Base-by-base conservation (phyloP, 352 stramenopile species). In the Phytophthora crassamura region DNA sequence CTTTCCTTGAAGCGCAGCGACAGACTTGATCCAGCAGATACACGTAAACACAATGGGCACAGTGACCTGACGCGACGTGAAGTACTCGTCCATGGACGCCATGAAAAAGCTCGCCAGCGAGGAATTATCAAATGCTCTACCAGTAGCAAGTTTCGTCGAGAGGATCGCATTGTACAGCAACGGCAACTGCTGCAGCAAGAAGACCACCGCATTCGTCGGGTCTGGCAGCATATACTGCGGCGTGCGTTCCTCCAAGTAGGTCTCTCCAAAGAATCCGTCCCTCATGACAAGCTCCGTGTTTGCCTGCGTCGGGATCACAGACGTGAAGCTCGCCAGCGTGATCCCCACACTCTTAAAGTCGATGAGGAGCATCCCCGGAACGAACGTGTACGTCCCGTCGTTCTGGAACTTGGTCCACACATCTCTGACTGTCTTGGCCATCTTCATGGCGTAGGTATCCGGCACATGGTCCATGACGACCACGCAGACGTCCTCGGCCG, bases 1-100 rank as follows among this genome's bases (percentile, higher is more conserved):
- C 22, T 72, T 34, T n/a, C 72, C 64, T 34, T 80, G 60, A 1
- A 80, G 53, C n/a, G 59, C 68, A 14, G 64, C 57, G 7, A 74
- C 64, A 1, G 68, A 69, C 16, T 74, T 74, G 11, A 77, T 20
- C 69, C 69, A 80, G 43, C 72, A 75, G 11, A 71, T 65, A 20
- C 58, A 69, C 3, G 59, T 55, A 34, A 80, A 80, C 35, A 68
- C 60, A 9, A 75, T 51, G 0, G 59, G 64, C 2, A 80, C 15
- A 36, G 53, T 64, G 34, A 72, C 60, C 16, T 60, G 40, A 20
- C 57, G 56, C 8, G 47, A 72, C 10, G 55, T 66, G 39, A 80
- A 75, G 18, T 53, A 77, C 42, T 68, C 38, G 8, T 69, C 67
- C 40, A 74, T 60, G n/a, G 41, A 39, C 12, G 47, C 38, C 49